Base-by-base conservation (phyloP, 2,329 filamentous ascomycete genomes). In the Apiospora saccharicola region DNA sequence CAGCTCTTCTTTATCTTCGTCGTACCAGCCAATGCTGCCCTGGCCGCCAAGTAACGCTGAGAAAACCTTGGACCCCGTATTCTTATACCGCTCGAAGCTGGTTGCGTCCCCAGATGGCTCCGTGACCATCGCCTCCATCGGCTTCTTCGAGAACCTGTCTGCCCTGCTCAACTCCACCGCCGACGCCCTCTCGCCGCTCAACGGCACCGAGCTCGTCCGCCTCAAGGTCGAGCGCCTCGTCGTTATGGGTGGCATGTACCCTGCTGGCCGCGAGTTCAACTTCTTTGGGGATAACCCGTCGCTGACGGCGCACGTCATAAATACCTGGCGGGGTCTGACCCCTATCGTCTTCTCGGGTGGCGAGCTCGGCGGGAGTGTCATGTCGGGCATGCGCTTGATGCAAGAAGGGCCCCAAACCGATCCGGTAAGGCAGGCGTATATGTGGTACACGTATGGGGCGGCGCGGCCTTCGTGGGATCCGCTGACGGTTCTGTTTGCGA, bases 161-260 rank as follows among this genome's bases (percentile, higher is more conserved):
- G 83, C 75, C 0, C 78, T 89, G 4, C 78, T 89, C 19, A 82
- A 85, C 73, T 86, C 86, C 19, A 51, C 49, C 0, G 77, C 81
- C 0, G 86, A 88, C 73, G 49, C 57, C 0, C 77, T 81, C 72
- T 85, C 84, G 0, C 61, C 77, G 12, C 80, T 87, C 14, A 73
- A 77, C 12, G 86, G 87, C 0, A 77, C 75, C 1, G 81, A 81
- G 12, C 82, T 89, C 1, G 74, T 88, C 30, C 73, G 78, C 1
- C 71, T 74, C 13, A 88, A 88, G 74, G 86, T 89, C 2, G 76
- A 77, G 0, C 83, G 89, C 76, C 80, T 89, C 1, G 84, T 88
- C 1, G 75, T 89, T 7, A 88, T 88, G 86, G 87, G 87, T 34
- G 87, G 87, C 16, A 77, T 72, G 8, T 89, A 87, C 71, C 85